Conservation (phyloP, 129 eudicot species). For the Artemisia annua region DNA sequence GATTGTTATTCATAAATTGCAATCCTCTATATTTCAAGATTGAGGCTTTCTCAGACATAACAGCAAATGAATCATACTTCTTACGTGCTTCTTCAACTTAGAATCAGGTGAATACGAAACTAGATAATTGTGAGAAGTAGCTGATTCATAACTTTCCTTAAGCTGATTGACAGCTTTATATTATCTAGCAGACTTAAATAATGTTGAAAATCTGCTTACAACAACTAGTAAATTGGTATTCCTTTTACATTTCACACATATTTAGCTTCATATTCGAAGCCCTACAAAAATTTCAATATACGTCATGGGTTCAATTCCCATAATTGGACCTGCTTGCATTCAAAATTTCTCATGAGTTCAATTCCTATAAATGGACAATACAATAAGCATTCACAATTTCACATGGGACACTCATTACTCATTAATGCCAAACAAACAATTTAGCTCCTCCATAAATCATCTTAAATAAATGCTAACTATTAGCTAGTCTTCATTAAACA, state of each 20-base stretch:
- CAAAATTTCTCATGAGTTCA: background rate
- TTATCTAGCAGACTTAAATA: no score
- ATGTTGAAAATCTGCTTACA: no score
- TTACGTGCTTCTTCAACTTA: no score
- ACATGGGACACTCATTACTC: conserved; percentile 12
- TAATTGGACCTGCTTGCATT: background rate
- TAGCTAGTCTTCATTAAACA: background rate
- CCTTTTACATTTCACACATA: no score
- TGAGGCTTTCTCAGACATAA: no score
- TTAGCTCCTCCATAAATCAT: conserved; percentile 12
- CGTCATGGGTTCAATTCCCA: conserved; percentile 14
- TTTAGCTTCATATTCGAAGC: background rate
- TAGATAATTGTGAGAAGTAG: no score
- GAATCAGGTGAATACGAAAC: no score
- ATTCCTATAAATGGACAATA: conserved; percentile 17
- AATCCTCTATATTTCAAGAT: background rate
- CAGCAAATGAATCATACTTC: no score
- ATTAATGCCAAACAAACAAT: conserved; percentile 8
- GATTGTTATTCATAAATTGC: conserved; percentile 6
- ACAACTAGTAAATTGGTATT: no score
- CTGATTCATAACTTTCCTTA: no score
- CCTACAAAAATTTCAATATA: background rate
- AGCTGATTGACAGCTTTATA: no score
- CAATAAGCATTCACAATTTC: conserved; percentile 12
- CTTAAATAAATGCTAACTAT: background rate